These are phyloP conservation scores for Fusarium sp. DNA, from an alignment of 2,329 filamentous ascomycete species.

Conservation along the genomic window DNA sequence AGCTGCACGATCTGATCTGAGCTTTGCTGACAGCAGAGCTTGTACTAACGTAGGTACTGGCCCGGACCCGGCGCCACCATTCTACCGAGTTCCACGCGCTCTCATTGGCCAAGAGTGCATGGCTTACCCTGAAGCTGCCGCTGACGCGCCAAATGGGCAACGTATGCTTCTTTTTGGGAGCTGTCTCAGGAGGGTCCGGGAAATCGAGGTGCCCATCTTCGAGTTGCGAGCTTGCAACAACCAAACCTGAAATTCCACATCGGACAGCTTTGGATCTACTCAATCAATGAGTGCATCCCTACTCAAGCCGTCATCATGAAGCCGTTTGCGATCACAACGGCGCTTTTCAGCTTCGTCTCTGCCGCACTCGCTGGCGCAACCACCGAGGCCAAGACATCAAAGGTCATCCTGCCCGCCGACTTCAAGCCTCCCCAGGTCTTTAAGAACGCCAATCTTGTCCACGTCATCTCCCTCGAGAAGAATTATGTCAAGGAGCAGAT, in stretches of 20 bases:
- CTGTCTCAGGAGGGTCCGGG: conserved; percentile 42
- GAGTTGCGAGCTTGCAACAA: conserved; percentile 36
- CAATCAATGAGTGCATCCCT: conserved; percentile 48
- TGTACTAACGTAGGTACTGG: not conserved
- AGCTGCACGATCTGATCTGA: conserved; percentile 16
- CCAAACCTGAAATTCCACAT: conserved; percentile 20
- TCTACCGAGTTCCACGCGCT: conserved; percentile 21
- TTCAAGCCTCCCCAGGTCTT: conserved; percentile 92
- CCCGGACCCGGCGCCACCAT: conserved; percentile 40
- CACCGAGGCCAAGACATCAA: conserved; percentile 60
- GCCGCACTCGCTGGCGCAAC: conserved; percentile 53
- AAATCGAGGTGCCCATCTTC: conserved; percentile 37
- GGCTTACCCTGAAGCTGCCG: conserved; percentile 43
- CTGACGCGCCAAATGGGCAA: conserved; percentile 47
- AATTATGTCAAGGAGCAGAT: conserved; percentile 88
- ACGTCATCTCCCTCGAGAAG: conserved; percentile 92
- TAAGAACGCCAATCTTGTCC: conserved; percentile 91
- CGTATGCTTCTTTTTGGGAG: conserved; percentile 51
- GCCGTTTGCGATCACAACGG: conserved; percentile 61
- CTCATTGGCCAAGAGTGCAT: conserved; percentile 42
- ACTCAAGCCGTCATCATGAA: conserved; percentile 51
- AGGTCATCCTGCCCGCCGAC: conserved; percentile 66
- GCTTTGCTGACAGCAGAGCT: conserved; percentile 1
- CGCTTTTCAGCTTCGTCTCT: conserved; percentile 66
- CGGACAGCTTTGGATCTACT: conserved; percentile 38